Evolutionary conservation across 495 filamentous ascomycete species (phyloP), one percentile per base, ranked within the genome.

Genomic region (Aspergillus heteromorphus): DNA sequence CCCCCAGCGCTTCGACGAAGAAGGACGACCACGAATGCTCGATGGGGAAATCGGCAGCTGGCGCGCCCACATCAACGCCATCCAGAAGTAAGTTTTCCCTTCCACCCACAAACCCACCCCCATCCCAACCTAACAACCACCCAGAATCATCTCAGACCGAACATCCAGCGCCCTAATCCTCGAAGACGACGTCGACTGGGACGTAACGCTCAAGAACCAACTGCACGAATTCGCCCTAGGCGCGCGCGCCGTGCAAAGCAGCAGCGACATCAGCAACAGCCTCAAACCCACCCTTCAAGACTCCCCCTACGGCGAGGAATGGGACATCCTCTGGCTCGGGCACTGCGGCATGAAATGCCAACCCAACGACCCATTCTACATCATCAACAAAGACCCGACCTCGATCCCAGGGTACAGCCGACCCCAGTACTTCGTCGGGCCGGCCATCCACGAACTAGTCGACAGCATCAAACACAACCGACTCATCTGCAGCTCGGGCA

Each of bases 141-240:
- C 34, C 34, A 38, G 34, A 13, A 38, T 38, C 13, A 5, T 38
- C 13, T 9, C 34, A 9, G 8, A 13, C 1, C 34, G 34, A 9
- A 1, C n/a, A 14, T 38, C 34, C 38, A 52, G n/a, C 14, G 36
- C 49, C 14, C 49, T 52, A 6, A 73, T 81, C 10, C 36, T 81
- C 38, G 79, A 81, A 61, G 79, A 81, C 48, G 79, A 81, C 43
- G 65, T 67, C 6, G 79, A 81, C 56, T 81, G 79, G 79, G 76
- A 80, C 43, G 58, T 79, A 2, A 56, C 61, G 13, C 62, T 82
- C 38, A 71, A 71, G 38, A 53, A 64, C 7, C 79, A 81, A 53
- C 65, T 82, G 5, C 45, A 74, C 60, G 62, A 76, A 75, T 78
- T 78, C 45, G 40, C 67, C 38, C 29, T 31, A 20, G 53, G 30